Evolutionary conservation across 1,284 basidiomycete genomes (phyloP), one percentile per base, ranked within the genome.

Genomic region (Puccinia polysora): DNA sequence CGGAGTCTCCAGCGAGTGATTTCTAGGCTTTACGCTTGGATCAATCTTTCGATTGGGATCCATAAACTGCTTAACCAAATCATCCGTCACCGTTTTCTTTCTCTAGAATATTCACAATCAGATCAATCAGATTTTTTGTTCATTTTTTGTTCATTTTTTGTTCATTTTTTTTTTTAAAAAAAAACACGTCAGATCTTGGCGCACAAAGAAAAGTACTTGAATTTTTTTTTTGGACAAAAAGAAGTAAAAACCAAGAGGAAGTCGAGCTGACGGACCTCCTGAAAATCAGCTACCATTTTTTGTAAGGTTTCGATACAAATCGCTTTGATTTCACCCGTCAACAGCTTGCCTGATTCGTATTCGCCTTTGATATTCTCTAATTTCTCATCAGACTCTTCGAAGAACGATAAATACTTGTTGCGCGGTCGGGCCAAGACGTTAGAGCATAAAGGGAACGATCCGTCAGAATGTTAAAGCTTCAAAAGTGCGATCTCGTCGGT

Each of bases 321-420:
- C 28, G 87, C 87, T 83, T 99, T 99, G 76, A 99, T 83, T 80
- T 98, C 88, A 8, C 93, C 91, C 0, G 94, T 97, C 70, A 96
- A 83, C 74, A 99, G 80, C 43, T 84, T 85, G 0, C 96, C 96
- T 14, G 89, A 85, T 23, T 92, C 87, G 82, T 99, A 99, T 74
- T 95, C 91, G 88, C 94, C 75, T 30, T n/a, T 47, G 28, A 45
- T 45, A 18, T 36, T n/a, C 49, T 40, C 55, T 30, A 64, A 56
- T 32, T 58, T 69, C 32, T 63, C 52, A 34, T 58, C 52, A 8
- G 59, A 65, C 3, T 65, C 58, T 65, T 65, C 67, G 50, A 63
- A 65, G 38, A 63, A 74, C 25, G 65, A 55, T 15, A 62, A 49
- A 50, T 68, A 71, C 60, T 64, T 2, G 2, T 25, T 38, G 12